Percentiles rank a stretch among this genome's conserved stretches.
phyloP scores from a whole-genome alignment of 768 basidiomycete species.

The Russula foetens region DNA sequence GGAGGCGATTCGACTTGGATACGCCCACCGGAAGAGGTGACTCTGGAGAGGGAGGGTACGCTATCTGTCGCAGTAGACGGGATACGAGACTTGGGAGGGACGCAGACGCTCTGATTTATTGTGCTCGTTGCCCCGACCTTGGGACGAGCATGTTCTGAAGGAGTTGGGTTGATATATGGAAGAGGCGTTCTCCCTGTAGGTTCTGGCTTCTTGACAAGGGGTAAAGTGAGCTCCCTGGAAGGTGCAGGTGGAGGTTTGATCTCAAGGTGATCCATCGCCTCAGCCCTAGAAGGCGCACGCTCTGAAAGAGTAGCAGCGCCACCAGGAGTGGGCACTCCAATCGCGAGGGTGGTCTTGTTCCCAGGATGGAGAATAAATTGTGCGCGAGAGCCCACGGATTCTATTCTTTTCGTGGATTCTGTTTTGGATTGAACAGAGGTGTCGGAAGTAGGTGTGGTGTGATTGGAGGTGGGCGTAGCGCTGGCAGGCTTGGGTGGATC shows the following conservation, averaged over 20 bases:
- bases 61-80: background rate
- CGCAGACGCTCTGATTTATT: background rate
- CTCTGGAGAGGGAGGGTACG: background rate
- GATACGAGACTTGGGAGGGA: background rate
- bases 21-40: background rate
- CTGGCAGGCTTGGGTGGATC: background rate
- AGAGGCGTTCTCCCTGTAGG: background rate
- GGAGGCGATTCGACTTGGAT: background rate
- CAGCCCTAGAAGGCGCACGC: background rate
- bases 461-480: background rate
- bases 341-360: background rate
- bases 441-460: background rate
- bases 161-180: background rate
- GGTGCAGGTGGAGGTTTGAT: background rate
- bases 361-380: background rate
- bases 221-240: background rate
- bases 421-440: background rate
- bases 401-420: background rate
- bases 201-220: background rate
- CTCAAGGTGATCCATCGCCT: background rate
- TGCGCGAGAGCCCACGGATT: background rate
- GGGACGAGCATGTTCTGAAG: background rate
- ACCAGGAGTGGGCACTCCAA: background rate
- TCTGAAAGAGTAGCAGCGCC: background rate
- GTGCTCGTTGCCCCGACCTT: background rate